Conservation (phyloP, 2,329 filamentous ascomycete species). For the Zymoseptoria brevis region DNA sequence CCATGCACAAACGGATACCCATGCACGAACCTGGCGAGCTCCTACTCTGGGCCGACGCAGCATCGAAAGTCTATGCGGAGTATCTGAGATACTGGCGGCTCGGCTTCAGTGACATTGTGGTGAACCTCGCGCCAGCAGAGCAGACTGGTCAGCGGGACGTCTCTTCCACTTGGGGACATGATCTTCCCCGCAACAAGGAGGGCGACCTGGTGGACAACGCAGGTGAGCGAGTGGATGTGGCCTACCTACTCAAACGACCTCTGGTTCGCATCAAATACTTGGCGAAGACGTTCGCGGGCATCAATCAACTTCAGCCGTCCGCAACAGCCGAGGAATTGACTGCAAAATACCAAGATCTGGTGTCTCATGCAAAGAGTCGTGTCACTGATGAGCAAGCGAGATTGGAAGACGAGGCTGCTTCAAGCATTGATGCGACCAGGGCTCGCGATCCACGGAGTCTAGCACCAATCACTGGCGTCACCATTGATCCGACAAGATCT, state of each 20-base stretch:
- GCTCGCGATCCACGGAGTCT: slow-evolving; percentile 73
- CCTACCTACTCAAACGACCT: slow-evolving; percentile 82
- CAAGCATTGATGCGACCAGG: slow-evolving; percentile 70
- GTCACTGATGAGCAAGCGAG: slow-evolving; percentile 65
- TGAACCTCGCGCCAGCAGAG: slow-evolving; percentile 76
- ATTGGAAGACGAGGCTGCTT: slow-evolving; percentile 78
- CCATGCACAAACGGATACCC: slow-evolving; percentile 72
- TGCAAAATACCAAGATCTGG: slow-evolving; percentile 60
- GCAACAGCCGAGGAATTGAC: slow-evolving; percentile 53
- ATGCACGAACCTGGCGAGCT: slow-evolving; percentile 63
- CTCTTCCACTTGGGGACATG: slow-evolving; percentile 46
- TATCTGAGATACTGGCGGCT: slow-evolving; percentile 86
- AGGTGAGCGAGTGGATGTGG: slow-evolving; percentile 88
- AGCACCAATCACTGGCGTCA: slow-evolving; percentile 59
- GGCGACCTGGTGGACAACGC: slow-evolving; percentile 55
- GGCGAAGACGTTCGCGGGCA: slow-evolving; percentile 68
- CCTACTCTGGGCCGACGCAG: slow-evolving; percentile 71
- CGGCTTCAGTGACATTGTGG: slow-evolving; percentile 88
- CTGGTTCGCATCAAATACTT: slow-evolving; percentile 83
- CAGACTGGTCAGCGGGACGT: slow-evolving; percentile 36
- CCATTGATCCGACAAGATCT: slow-evolving; percentile 67
- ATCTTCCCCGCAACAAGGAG: slow-evolving; percentile 50
- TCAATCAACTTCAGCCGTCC: slow-evolving; percentile 49
- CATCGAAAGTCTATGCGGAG: slow-evolving; percentile 70
- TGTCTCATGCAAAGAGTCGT: slow-evolving; percentile 66